Evolutionary conservation across 805 yeast genomes (phyloP), one percentile per base, ranked within the genome.

Genomic region (Pichia insulana): DNA sequence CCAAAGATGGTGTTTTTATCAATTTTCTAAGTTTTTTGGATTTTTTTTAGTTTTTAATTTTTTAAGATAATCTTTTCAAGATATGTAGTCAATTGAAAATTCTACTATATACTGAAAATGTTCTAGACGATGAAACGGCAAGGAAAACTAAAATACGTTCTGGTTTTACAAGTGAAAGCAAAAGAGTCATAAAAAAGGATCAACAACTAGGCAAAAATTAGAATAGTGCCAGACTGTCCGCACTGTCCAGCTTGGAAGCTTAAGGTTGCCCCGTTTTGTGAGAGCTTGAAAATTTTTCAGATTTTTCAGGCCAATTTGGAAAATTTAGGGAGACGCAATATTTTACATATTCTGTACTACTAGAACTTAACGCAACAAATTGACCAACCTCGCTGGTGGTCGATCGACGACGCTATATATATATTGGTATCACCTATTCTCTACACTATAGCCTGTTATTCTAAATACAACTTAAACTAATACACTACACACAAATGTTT

Each of bases 91-190:
- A 22, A 35, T 35, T 15, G 32, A 34, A 22, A 30, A 28, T 20
- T 36, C 40, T 35, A 32, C 38, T 33, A 38, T 37, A 37, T 17
- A 30, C 35, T 25, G 31, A 41, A 42, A 37, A 31, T 20, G 12
- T 13, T 25, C 38, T 34, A 15, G 40, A 36, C 42, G 40, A 17
- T 11, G 16, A 39, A 16, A 39, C 46, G 46, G 39, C 40, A 18
- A 43, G 39, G 46, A 43, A 43, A 43, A 43, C 46, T 40, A 43
- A 42, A 39, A 30, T 43, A 43, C 32, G 46, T 43, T 43, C 46
- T 43, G 40, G 34, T 3, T 15, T 34, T 34, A 15, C 37, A 32
- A 36, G 32, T 12, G 15, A 35, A 18, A 9, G 3, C 16, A 25
- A 36, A 26, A 8, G 30, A 15, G 7, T 3, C 11, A 18, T 18